Base-by-base conservation (phyloP, 176 grass and related monocot species). In the Coix lacrymajobi region DNA sequence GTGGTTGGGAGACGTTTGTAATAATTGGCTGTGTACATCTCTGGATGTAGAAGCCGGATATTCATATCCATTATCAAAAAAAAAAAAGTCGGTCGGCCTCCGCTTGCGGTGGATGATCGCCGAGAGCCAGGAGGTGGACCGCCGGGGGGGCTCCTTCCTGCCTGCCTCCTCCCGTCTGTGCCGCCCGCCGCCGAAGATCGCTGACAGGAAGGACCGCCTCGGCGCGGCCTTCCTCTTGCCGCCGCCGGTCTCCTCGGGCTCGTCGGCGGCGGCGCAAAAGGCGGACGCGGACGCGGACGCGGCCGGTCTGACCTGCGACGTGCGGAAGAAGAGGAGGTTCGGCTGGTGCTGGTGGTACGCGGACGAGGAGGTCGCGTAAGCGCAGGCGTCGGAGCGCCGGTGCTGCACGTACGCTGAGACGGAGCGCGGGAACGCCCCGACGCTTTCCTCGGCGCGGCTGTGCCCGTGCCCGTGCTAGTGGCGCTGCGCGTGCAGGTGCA, bases 261-360 rank as follows among this genome's bases (percentile, higher is more conserved):
- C n/a, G n/a, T 78, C 74, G 24, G 57, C 72, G n/a, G n/a, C n/a
- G 66, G 22, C 66, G 43, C 20, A 45, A 2, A 28, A 56, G 25
- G 36, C 78, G 79, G 70, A 37, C 16, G 25, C 72, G 8, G 60
- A n/a, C 16, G 84, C 46, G n/a, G n/a, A n/a, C n/a, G n/a, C n/a
- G 70, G 73, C 4, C 4, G 89, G 92, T 0, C 78, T 80, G 11
- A 86, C 79, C 90, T 90, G 93, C 31, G 90, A 90, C 60, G 90
- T 95, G 62, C 82, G 79, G 81, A 90, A 90, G 85, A 92, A 92
- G 84, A 92, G 78, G 39, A 89, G 81, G 26, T 66, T 70, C 24
- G 81, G 82, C 41, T 82, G 77, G 36, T 76, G 84, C 67, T 51
- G 43, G 24, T 49, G 41, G 60, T 62, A 62, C 60, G 1, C 12